These are phyloP conservation scores for Ambrosiella cleistominuta DNA, from an alignment of 2,329 filamentous ascomycete species.

Conservation along the genomic window DNA sequence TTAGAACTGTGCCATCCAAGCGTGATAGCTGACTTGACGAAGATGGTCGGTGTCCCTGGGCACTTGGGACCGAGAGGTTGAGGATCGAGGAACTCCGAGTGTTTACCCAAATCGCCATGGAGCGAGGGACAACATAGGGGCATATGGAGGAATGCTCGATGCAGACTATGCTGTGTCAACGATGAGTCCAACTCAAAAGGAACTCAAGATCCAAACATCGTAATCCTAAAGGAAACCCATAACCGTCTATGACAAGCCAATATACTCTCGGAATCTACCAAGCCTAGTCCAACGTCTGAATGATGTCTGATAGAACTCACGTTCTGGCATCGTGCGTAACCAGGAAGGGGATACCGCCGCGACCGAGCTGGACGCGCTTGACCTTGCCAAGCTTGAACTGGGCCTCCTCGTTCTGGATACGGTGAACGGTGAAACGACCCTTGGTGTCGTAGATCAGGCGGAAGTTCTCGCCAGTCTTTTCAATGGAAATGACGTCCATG, in stretches of 20 bases:
- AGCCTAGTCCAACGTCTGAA: conserved; percentile 99
- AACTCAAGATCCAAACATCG: background rate
- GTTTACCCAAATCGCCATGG: conserved; percentile 14
- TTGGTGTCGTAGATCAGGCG: conserved; percentile 99
- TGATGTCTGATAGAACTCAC: conserved; percentile 96
- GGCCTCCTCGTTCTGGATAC: conserved; percentile 95
- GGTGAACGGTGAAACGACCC: conserved; percentile 99
- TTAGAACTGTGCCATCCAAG: background rate
- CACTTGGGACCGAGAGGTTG: background rate
- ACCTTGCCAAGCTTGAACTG: conserved; percentile 99
- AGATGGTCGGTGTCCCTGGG: background rate
- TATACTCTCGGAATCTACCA: conserved; percentile 45
- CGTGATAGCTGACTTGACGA: background rate
- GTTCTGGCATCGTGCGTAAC: conserved; percentile 99
- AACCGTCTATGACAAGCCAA: conserved; percentile 1
- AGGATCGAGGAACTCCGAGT: conserved; percentile 23
- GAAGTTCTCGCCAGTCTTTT: conserved; percentile 99
- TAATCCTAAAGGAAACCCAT: background rate
- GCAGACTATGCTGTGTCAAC: background rate
- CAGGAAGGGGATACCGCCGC: conserved; percentile 99
- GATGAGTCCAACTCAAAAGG: conserved; percentile 1
- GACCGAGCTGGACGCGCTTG: conserved; percentile 98
- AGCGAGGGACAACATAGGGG: background rate
- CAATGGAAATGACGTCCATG: conserved; percentile 98
- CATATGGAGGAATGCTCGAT: background rate